These are phyloP conservation scores for Hyphopichia homilentoma DNA, from an alignment of 805 yeast species.

Conservation along the genomic window DNA sequence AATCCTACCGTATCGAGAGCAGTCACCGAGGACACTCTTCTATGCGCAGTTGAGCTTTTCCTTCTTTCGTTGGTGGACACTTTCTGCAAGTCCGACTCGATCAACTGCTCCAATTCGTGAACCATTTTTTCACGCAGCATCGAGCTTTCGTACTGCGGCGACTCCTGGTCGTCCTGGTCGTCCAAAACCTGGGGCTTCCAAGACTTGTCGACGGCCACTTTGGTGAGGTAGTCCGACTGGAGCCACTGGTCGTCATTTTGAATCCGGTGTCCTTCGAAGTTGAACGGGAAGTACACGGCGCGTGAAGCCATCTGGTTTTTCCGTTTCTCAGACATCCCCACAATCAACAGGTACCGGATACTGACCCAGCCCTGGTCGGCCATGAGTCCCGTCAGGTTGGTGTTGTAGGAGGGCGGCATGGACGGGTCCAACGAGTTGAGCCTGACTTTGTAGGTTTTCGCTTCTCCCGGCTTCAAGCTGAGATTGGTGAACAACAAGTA, in stretches of 20 bases:
- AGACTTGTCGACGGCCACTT: constrained; percentile 18
- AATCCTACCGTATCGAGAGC: too few species aligned
- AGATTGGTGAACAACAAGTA: constrained; percentile 34
- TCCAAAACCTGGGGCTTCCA: constrained; percentile 21
- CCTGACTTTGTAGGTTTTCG: constrained; percentile 17
- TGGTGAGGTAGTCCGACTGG: constrained; percentile 24
- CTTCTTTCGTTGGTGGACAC: constrained; percentile 29
- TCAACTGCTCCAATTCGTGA: constrained; percentile 27
- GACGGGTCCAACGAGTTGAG: constrained; percentile 17
- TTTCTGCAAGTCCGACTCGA: constrained; percentile 27
- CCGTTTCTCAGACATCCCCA: constrained; percentile 25
- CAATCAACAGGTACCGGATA: constrained; percentile 32
- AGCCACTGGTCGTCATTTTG: constrained; percentile 26
- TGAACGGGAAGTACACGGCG: constrained; percentile 35
- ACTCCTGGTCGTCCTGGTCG: constrained; percentile 4
- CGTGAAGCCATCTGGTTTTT: constrained; percentile 10
- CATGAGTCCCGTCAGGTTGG: constrained; percentile 36
- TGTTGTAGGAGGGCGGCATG: constrained; percentile 39
- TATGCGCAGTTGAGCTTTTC: constrained; percentile 15
- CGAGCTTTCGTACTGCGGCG: not conserved
- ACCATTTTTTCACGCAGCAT: constrained; percentile 16
- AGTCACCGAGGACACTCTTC: constrained; percentile 7
- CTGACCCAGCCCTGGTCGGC: constrained; percentile 39
- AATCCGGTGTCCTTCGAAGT: constrained; percentile 19
- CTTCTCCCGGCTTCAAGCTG: constrained; percentile 12